Evolutionary conservation across 106 monocot genomes (phyloP).

Genomic region (Gastrodia elata): DNA sequence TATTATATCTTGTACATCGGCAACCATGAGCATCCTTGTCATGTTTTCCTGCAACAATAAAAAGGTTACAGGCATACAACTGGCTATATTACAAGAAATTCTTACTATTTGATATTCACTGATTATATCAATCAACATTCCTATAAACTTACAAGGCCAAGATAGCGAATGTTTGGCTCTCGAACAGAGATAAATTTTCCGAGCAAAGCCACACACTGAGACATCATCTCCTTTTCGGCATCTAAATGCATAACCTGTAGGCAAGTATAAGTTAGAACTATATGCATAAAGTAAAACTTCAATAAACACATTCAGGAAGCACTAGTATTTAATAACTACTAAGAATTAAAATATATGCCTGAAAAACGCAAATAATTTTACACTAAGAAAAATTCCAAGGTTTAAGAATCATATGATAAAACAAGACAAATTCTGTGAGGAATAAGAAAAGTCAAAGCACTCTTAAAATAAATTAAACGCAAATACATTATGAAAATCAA

Average conservation of each 20-base stretch:
- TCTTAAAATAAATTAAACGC: background rate
- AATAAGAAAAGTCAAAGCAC: background rate
- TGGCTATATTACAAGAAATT: background rate
- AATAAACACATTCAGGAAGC: background rate
- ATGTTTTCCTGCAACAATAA: constrained; percentile 79
- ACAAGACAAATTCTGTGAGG: background rate
- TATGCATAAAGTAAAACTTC: background rate
- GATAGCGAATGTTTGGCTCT: constrained; percentile 98
- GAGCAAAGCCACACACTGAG: constrained; percentile 95
- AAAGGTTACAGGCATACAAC: constrained; percentile 1
- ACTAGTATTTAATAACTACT: background rate
- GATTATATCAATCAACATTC: background rate
- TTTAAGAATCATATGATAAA: background rate
- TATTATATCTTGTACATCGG: constrained; percentile 98
- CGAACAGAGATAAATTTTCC: constrained; percentile 98
- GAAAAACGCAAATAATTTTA: background rate
- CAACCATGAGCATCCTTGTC: constrained; percentile 94
- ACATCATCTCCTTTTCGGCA: constrained; percentile 99
- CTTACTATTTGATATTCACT: background rate
- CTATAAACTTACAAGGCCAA: constrained; percentile 71
- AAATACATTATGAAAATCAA: background rate
- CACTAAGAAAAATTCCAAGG: background rate
- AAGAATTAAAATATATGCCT: background rate
- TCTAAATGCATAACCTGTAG: constrained; percentile 97
- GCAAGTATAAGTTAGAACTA: background rate